Percentiles rank a stretch among this genome's conserved stretches.
phyloP scores from a whole-genome alignment of 257 asterid genomes.

The Striga asiatica region DNA sequence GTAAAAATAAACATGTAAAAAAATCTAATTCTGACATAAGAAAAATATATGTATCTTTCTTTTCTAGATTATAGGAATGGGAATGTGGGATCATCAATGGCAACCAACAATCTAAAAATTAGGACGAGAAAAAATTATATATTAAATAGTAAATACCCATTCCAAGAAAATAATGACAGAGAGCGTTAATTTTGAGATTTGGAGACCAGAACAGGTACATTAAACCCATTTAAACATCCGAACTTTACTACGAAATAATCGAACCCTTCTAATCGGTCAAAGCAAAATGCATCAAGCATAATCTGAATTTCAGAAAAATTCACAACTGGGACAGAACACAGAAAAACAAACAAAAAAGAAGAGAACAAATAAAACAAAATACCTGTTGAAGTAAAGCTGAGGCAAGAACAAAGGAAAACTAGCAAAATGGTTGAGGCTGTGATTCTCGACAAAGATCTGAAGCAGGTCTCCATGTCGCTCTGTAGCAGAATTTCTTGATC shows the following conservation, averaged over 20 bases:
- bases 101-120: neutral
- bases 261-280: slow-evolving; percentile 10
- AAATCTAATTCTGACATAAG: too few species aligned
- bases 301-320: neutral
- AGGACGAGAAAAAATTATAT: neutral
- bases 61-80: too few species aligned
- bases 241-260: slow-evolving; percentile 10
- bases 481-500: neutral
- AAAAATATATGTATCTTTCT: too few species aligned
- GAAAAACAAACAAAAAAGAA: slow-evolving; percentile 9
- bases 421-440: slow-evolving; percentile 19
- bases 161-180: slow-evolving; percentile 1
- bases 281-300: neutral
- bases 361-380: neutral
- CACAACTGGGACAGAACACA: neutral
- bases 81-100: too few species aligned
- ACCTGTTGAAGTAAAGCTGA: slow-evolving; percentile 50
- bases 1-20: too few species aligned
- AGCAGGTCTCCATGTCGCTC: slow-evolving; percentile 28
- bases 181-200: slow-evolving; percentile 5
- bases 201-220: slow-evolving; percentile 14
- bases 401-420: slow-evolving; percentile 37
- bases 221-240: slow-evolving; percentile 21
- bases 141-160: neutral
- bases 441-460: slow-evolving; percentile 28